Evolutionary conservation across 2,329 filamentous ascomycete genomes (phyloP).

Genomic region (Aspergillus intermedius): DNA sequence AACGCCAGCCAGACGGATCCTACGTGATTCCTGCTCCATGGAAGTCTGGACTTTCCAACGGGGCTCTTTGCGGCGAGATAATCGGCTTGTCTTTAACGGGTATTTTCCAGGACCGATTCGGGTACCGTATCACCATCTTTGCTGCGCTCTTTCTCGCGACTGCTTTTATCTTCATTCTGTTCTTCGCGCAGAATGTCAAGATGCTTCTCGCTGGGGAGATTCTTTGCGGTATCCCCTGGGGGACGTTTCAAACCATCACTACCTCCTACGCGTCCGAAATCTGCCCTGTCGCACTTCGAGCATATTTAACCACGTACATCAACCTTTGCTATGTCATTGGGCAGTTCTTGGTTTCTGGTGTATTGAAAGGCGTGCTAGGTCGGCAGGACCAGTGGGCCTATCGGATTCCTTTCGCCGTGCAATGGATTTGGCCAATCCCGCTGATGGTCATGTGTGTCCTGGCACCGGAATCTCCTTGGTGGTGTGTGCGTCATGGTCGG

Average conservation of each 20-base stretch:
- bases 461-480: constrained; percentile 48
- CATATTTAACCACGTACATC: constrained; percentile 42
- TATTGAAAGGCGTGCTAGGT: constrained; percentile 44
- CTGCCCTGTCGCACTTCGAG: constrained; percentile 41
- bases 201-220: constrained; percentile 46
- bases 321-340: constrained; percentile 45
- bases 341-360: constrained; percentile 46
- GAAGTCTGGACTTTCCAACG: constrained; percentile 42
- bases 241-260: constrained; percentile 45
- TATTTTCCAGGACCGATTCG: constrained; percentile 45
- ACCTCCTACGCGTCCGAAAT: constrained; percentile 44
- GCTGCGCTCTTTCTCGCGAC: constrained; percentile 40
- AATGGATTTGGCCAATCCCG: constrained; percentile 51
- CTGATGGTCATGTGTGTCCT: constrained; percentile 42
- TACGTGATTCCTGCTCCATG: constrained; percentile 14
- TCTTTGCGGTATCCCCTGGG: constrained; percentile 47
- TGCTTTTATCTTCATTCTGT: constrained; percentile 46
- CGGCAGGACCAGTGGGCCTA: constrained; percentile 46
- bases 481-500: constrained; percentile 43
- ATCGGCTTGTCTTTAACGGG: constrained; percentile 49
- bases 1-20: too few relatives aligned
- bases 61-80: constrained; percentile 40
- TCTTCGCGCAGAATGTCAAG: constrained; percentile 44
- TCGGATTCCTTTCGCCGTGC: constrained; percentile 46
- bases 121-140: constrained; percentile 48